Base-by-base conservation (phyloP, 495 filamentous ascomycete species). In the Friedmanniomyces endolithicus region DNA sequence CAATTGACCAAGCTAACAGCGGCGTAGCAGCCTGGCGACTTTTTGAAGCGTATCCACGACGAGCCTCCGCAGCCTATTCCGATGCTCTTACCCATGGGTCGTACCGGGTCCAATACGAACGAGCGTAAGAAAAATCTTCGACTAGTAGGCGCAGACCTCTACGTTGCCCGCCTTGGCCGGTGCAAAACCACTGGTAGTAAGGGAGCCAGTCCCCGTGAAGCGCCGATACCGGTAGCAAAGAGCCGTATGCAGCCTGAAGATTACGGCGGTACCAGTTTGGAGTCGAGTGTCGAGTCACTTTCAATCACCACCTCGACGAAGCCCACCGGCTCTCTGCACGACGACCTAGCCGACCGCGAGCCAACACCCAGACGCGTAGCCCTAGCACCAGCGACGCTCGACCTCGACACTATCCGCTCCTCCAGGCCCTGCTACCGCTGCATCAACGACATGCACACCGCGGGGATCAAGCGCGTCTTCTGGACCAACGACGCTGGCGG, bases 371-470 rank as follows among this genome's bases (percentile, higher is more conserved):
- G 35, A 6, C 27, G 43, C 23, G 2, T 49, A n/a, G 23, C 24
- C 14, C 9, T 45, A 14, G 37, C 17, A n/a, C 17, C 44, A 41
- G 20, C 23, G n/a, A 39, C 48, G 19, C 31, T 49, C 11, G 39
- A 37, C 23, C 47, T 22, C 7, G 3, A 45, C 1, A 22, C 31
- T 8, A 51, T 68, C 29, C 61, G 57, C 14, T 49, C 66, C 8
- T 77, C 75, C 16, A 63, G 69, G 11, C 75, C 74, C 0, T 77
- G 75, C 63, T 77, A 78, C 52, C 68, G 74, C 11, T 78, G 75
- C 52, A 70, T 77, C 25, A 64, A 56, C 0, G 72, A 75, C 52
- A 77, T 77, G 72, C 65, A 73, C 47, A 68, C 68, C 7, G 75
- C 70, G 1, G 75, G 75, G 19, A 74, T 78, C 67, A 77, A 75